Percentiles rank a stretch among this genome's conserved stretches.
These are phyloP conservation scores for Aureobasidium leucospermi DNA, from an alignment of 2,329 filamentous ascomycete genomes.

Conservation along the genomic window DNA sequence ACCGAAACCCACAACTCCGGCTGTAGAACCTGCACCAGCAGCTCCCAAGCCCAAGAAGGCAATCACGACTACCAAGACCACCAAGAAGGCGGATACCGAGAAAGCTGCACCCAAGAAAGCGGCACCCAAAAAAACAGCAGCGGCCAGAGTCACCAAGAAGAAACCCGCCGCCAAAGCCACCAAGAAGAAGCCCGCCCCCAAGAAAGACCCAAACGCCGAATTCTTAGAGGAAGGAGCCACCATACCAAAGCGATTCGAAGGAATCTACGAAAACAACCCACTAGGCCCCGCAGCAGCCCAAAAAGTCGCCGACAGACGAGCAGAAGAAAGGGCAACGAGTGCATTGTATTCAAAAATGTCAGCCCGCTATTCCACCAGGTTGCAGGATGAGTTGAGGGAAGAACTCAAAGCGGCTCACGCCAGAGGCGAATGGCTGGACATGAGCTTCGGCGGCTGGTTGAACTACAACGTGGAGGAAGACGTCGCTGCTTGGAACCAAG, in stretches of 20 bases:
- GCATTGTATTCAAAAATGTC: background rate
- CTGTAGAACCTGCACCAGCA: background rate
- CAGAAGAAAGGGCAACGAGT: background rate
- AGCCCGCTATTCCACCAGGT: too few species aligned
- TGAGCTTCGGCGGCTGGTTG: background rate
- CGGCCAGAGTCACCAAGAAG: slow-evolving; percentile 2
- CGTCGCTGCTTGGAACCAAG: background rate
- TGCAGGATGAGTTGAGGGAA: background rate
- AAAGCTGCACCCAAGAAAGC: slow-evolving; percentile 16
- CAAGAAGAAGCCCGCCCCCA: slow-evolving; percentile 1
- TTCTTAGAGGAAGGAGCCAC: too few species aligned
- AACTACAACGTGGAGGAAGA: background rate
- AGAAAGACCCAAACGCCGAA: background rate
- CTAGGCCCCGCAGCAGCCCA: background rate
- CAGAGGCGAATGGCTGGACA: background rate
- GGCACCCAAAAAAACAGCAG: slow-evolving; percentile 12
- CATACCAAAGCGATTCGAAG: too few species aligned
- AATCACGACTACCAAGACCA: background rate
- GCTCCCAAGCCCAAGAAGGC: background rate
- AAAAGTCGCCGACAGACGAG: background rate
- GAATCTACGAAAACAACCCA: background rate
- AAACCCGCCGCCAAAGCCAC: background rate
- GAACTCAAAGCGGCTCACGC: background rate
- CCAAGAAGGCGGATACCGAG: slow-evolving; percentile 16
- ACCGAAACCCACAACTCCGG: background rate